Evolutionary conservation across 129 eudicot species (phyloP).

Genomic region (Silybum marianum): DNA sequence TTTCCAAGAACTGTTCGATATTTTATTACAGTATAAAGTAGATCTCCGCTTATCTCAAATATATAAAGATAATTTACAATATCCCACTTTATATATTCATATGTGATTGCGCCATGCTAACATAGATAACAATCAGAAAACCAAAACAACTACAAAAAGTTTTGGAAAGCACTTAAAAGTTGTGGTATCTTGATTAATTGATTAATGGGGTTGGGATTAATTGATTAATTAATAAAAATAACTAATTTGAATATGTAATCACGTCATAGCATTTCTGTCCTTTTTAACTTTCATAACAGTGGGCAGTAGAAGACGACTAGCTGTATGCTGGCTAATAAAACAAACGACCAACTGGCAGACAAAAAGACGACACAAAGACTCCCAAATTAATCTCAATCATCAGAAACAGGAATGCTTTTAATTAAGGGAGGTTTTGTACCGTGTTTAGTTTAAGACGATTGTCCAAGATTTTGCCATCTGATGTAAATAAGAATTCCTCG

Average conservation of each 20-base stretch:
- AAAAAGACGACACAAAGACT: constrained; percentile 1
- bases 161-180: not conserved
- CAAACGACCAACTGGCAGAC: constrained; percentile 23
- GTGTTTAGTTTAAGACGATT: constrained; percentile 71
- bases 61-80: not conserved
- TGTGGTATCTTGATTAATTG: not conserved
- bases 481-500: constrained; percentile 57
- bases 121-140: not conserved
- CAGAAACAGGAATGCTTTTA: not conserved
- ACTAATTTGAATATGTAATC: not conserved
- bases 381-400: constrained; percentile 12
- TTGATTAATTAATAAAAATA: too few relatives aligned
- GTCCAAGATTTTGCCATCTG: constrained; percentile 66
- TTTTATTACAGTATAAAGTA: not conserved
- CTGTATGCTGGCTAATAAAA: constrained; percentile 34
- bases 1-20: not conserved
- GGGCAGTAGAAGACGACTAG: constrained; percentile 1
- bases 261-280: constrained; percentile 2
- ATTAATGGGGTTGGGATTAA: not conserved
- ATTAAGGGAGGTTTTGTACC: not conserved
- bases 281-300: constrained; percentile 8
- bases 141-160: not conserved
- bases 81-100: not conserved
- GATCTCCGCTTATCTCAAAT: not conserved
- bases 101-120: not conserved